Evolutionary conservation across 1,284 basidiomycete genomes (phyloP).

Genomic region (Laetiporus sulphureus): DNA sequence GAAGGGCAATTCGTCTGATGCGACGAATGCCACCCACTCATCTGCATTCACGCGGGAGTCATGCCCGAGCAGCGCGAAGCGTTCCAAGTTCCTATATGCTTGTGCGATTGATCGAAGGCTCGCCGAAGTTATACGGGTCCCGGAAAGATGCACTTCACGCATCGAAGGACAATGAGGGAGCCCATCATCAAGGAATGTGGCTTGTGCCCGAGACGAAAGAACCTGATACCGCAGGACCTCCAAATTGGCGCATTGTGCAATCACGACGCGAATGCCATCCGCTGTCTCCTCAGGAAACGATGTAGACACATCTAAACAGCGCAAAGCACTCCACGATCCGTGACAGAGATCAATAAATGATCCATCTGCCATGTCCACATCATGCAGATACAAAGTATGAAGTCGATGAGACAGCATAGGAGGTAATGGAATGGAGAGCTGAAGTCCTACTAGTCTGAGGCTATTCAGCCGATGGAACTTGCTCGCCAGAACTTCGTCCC

Average conservation of each 20-base stretch:
- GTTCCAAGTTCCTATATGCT: conserved; percentile 33
- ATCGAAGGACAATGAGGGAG: conserved; percentile 13
- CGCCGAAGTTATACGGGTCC: conserved; percentile 31
- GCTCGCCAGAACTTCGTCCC: conserved; percentile 26
- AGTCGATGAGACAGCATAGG: conserved; percentile 22
- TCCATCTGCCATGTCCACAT: conserved; percentile 36
- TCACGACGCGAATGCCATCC: conserved; percentile 33
- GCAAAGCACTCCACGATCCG: conserved; percentile 29
- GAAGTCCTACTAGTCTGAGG: conserved; percentile 36
- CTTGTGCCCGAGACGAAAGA: conserved; percentile 10
- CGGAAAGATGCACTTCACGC: conserved; percentile 29
- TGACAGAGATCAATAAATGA: conserved; percentile 33
- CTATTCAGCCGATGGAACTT: conserved; percentile 21
- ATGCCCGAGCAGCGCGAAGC: conserved; percentile 34
- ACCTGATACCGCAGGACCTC: conserved; percentile 22
- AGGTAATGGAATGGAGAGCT: conserved; percentile 35
- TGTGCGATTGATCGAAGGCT: conserved; percentile 28
- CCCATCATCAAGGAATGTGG: conserved; percentile 20
- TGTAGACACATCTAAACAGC: conserved; percentile 30
- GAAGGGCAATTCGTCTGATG: conserved; percentile 26
- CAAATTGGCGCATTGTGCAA: conserved; percentile 25
- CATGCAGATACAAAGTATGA: conserved; percentile 34
- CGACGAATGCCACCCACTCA: conserved; percentile 37
- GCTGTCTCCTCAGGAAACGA: conserved; percentile 23
- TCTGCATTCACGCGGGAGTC: conserved; percentile 27